Conservation (phyloP, 768 basidiomycete species). For the Termitomyces sp. region DNA sequence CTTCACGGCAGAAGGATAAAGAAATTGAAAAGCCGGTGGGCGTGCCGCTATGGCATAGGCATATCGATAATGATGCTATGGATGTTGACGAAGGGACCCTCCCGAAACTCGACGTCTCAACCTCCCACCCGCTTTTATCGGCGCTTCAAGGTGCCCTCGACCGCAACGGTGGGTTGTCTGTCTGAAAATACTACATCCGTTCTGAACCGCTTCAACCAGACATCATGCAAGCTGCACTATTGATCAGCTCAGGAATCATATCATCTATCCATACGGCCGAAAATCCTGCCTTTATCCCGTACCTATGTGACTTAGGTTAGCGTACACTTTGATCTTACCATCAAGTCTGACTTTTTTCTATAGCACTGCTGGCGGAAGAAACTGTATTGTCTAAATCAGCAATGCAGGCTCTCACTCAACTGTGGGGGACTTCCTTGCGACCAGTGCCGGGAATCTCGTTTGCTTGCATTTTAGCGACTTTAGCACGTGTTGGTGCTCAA, state of each 20-base stretch:
- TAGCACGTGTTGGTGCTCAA: conserved; percentile 45
- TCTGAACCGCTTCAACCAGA: conserved; percentile 30
- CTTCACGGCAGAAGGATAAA: conserved; percentile 20
- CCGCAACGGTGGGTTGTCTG: conserved; percentile 28
- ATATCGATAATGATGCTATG: conserved; percentile 11
- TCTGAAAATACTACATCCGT: background rate
- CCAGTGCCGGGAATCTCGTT: conserved; percentile 28
- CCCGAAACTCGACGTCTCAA: conserved; percentile 14
- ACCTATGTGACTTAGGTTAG: conserved; percentile 39
- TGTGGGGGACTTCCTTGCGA: conserved; percentile 23
- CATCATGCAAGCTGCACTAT: conserved; percentile 27
- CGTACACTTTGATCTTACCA: conserved; percentile 11
- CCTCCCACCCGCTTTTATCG: conserved; percentile 17
- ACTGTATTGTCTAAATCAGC: conserved; percentile 22
- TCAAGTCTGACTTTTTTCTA: conserved; percentile 4
- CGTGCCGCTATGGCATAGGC: conserved; percentile 30
- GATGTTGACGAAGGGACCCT: conserved; percentile 7
- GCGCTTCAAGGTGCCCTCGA: conserved; percentile 28
- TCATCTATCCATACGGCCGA: conserved; percentile 25
- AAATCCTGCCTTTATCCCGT: conserved; percentile 28
- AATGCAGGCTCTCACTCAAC: conserved; percentile 28
- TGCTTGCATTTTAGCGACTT: conserved; percentile 28
- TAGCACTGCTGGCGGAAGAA: conserved; percentile 26
- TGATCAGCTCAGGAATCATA: conserved; percentile 43
- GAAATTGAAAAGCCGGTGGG: conserved; percentile 24